phyloP scores from a whole-genome alignment of 73 alveolate genomes.

The Uronychia setigera region DNA sequence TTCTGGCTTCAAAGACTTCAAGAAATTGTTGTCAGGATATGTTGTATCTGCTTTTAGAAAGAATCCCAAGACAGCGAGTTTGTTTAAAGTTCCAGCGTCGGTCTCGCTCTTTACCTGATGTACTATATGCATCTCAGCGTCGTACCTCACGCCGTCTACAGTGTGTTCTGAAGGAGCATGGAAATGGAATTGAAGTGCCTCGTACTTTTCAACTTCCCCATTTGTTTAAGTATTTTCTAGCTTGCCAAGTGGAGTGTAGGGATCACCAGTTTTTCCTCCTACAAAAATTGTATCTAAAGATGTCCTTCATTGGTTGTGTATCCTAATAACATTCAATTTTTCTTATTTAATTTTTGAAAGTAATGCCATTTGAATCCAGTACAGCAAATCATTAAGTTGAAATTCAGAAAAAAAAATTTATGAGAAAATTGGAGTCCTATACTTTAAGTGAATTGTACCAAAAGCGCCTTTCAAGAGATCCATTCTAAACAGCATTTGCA shows the following conservation, averaged over 20 bases:
- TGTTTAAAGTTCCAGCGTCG: no score
- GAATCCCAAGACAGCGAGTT: neutral
- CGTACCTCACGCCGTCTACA: slow-evolving; percentile 72
- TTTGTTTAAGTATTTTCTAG: neutral
- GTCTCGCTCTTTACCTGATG: no score
- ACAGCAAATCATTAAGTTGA: no score
- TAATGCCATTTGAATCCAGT: neutral
- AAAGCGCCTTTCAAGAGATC: neutral
- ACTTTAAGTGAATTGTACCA: neutral
- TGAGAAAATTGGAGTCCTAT: no score
- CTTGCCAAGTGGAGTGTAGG: neutral
- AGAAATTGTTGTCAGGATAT: neutral
- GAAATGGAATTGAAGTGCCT: slow-evolving; percentile 73
- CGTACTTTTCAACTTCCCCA: neutral
- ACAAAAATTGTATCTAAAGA: no score
- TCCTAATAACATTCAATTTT: no score
- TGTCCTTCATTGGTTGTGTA: neutral
- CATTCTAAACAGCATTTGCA: neutral
- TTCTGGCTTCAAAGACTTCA: neutral
- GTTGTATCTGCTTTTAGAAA: neutral
- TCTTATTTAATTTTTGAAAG: no score
- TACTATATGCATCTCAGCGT: slow-evolving; percentile 88
- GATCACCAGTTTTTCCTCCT: neutral
- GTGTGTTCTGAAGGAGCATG: slow-evolving; percentile 94
- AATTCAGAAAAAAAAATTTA: no score